Evolutionary conservation across 148 eudicot genomes (phyloP), one percentile per base, ranked within the genome.

Genomic region (Rhododendron ovatum): DNA sequence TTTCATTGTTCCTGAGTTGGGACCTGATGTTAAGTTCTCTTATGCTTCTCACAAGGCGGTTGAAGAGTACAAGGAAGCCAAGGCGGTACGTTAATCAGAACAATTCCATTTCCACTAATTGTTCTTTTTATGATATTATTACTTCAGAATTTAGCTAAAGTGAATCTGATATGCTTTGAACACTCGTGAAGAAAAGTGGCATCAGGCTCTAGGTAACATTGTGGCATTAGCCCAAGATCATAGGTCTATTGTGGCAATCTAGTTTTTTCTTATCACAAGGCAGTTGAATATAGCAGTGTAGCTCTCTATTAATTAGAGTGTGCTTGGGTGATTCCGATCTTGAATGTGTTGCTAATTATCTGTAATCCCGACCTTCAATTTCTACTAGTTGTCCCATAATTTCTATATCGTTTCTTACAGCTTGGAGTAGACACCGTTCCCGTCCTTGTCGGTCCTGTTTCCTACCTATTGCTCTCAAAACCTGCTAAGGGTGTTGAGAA

Each of bases 401-500:
- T 81, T 13, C 69, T 82, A 14, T 39, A 7, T 59, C 50, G 28
- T 85, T 65, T 85, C 77, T 30, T 89, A 88, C 95, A 95, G 98
- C 98, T 91, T 79, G 98, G 98, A 82, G 94, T 96, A 45, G 97
- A 93, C 82, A 93, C 95, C 48, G 98, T 94, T 83, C 98, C 97
- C 45, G 93, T 93, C 55, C 93, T 96, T 71, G 90, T 95, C 87
- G 98, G 98, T 86, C 98, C 97, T 71, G 97, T 95, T 85, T 91
- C 96, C 39, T 95, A 93, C 87, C 83, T 96, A 87, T 88, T 94
- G 93, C 88, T 94, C 74, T 95, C 99, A 71, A 95, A 96, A 87
- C 95, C 95, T 86, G 98, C 99, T 51, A 96, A 96, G 94, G 99
- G 98, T 88, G 99, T 94, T 47, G 99, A 95, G 86, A 96, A 94